A percentile compares a stretch with the other conserved stretches of the same genome.
Evolutionary conservation across 257 asterid species (phyloP).

Genomic region (Primulina tabacum): DNA sequence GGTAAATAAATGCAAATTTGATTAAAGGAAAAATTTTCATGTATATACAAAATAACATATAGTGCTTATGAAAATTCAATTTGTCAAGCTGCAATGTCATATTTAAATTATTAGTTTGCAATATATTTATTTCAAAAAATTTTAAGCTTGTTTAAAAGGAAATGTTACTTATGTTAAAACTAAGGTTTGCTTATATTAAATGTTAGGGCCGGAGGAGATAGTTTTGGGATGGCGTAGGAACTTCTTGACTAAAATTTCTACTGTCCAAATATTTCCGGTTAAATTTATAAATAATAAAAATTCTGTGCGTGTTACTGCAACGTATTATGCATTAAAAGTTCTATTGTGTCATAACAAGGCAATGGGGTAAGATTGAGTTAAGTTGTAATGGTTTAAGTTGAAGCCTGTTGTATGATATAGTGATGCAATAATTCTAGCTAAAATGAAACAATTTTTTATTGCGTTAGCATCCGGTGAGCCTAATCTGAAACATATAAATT

Average conservation of each 20-base stretch:
- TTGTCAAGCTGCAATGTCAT: neutral
- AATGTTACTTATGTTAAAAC: too few relatives aligned
- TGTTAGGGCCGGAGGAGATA: too few relatives aligned
- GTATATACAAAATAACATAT: neutral
- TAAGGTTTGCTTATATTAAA: too few relatives aligned
- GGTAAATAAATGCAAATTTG: neutral
- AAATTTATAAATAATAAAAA: too few relatives aligned
- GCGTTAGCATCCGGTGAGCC: neutral
- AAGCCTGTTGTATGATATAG: neutral
- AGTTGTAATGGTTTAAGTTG: neutral
- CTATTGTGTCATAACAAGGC: too few relatives aligned
- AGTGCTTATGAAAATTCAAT: neutral
- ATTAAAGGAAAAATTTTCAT: neutral
- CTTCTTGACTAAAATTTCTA: too few relatives aligned
- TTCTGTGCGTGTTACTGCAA: too few relatives aligned
- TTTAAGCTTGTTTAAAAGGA: neutral
- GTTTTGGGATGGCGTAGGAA: too few relatives aligned
- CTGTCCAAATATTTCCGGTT: too few relatives aligned
- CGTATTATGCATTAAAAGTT: too few relatives aligned
- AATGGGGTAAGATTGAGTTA: too few relatives aligned
- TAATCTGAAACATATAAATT: slow-evolving; percentile 6
- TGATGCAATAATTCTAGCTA: neutral
- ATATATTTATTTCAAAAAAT: neutral
- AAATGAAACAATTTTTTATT: neutral
- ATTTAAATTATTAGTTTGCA: too few relatives aligned